Evolutionary conservation across 768 basidiomycete species (phyloP).

Genomic region (Coprinellus micaceus): DNA sequence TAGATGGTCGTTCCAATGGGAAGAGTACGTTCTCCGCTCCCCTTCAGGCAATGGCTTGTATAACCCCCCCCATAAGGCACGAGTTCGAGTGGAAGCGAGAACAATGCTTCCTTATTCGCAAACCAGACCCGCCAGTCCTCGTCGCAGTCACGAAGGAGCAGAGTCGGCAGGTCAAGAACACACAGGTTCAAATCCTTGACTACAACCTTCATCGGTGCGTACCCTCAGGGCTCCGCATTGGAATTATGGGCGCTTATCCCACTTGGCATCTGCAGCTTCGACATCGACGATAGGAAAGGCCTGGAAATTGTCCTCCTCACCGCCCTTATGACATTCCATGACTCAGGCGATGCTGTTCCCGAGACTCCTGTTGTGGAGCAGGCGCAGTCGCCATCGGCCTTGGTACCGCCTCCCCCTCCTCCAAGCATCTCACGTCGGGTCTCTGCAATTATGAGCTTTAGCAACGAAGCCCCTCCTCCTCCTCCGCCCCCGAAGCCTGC

Average conservation of each 20-base stretch:
- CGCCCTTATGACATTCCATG: slow-evolving; percentile 74
- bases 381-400: slow-evolving; percentile 3
- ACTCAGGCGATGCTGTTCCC: slow-evolving; percentile 57
- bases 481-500: slow-evolving; percentile 56
- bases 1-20: slow-evolving; percentile 79
- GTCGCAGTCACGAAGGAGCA: slow-evolving; percentile 80
- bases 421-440: not conserved
- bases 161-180: slow-evolving; percentile 58
- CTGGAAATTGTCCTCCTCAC: slow-evolving; percentile 79
- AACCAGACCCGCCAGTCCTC: slow-evolving; percentile 84
- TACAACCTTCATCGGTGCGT: slow-evolving; percentile 76
- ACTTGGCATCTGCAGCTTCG: slow-evolving; percentile 51
- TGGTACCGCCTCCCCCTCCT: not conserved
- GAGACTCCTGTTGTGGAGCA: slow-evolving; percentile 12
- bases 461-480: slow-evolving; percentile 31
- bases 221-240: not conserved
- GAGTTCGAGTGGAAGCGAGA: slow-evolving; percentile 86
- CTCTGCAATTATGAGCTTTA: not conserved
- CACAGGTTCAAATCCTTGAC: slow-evolving; percentile 73
- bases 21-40: slow-evolving; percentile 67
- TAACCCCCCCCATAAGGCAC: slow-evolving; percentile 45
- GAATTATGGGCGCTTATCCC: not conserved
- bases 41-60: no score
- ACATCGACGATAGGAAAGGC: slow-evolving; percentile 81
- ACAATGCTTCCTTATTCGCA: slow-evolving; percentile 77